Evolutionary conservation across 2,329 filamentous ascomycete species (phyloP), one percentile per base, ranked within the genome.

Genomic region (Magnaporthiopsis incrustans): DNA sequence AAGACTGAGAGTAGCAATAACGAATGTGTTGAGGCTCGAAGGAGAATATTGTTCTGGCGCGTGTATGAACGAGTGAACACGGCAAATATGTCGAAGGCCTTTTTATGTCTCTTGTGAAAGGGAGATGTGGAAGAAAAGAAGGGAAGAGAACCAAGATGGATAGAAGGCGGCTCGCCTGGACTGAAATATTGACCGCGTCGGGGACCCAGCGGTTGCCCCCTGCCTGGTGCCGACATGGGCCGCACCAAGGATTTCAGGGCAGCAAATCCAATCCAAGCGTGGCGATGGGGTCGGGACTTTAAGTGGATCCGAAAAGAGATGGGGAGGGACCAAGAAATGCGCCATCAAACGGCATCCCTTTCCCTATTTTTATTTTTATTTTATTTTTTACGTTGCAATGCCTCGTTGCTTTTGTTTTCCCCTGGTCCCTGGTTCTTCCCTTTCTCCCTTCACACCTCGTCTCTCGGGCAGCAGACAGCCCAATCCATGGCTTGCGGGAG

Each of bases 61-160:
- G 60, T 25, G 60, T 62, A 44, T 62, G 56, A 62, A 57, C 44
- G 60, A 62, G 60, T 62, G 60, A 62, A 62, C 60, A 53, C 18
- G 22, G 44, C 44, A 2, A 35, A 35, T 8, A 53, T 53, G 22
- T 53, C 18, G 6, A 53, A 53, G 44, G 44, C 44, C 44, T n/a
- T 10, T 50, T 22, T 53, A 30, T 30, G 30, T 25, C n/a, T 53
- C 44, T 53, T 53, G 22, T 53, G 44, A 10, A 53, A 53, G 38
- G 44, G 44, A 53, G 44, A 53, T 53, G 44, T 22, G 44, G 22
- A 7, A 53, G 8, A 18, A 22, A 53, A n/a, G n/a, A 10, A 10
- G 22, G n/a, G 22, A 53, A 53, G 22, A 22, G n/a, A 53, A 22
- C 3, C 5, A 14, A 53, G 6, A 8, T 53, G 44, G 44, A 30